phyloP scores from a whole-genome alignment of 352 stramenopile species.

The Pythium phragmiticola region DNA sequence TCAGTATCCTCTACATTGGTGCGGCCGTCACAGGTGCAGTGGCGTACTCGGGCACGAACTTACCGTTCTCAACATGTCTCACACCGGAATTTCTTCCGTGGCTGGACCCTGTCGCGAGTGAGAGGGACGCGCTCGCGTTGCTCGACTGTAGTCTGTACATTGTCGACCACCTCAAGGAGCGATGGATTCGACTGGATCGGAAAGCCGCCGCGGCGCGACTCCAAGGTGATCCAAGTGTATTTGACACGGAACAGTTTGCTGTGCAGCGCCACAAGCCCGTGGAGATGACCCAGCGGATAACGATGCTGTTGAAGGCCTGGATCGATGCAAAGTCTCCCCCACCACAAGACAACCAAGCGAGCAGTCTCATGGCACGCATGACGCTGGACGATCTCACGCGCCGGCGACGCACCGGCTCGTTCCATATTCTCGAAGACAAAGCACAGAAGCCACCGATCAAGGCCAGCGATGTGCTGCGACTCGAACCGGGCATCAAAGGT shows the following conservation, averaged over 20 bases:
- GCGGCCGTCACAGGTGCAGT: constrained; percentile 47
- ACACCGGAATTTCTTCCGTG: constrained; percentile 50
- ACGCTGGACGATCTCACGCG: constrained; percentile 10
- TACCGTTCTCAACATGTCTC: neutral
- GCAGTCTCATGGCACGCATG: constrained; percentile 1
- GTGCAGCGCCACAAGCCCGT: constrained; percentile 49
- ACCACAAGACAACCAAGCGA: neutral
- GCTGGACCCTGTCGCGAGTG: constrained; percentile 41
- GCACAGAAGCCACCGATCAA: constrained; percentile 4
- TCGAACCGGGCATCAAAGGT: neutral
- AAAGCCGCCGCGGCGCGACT: constrained; percentile 29
- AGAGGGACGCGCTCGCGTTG: constrained; percentile 44
- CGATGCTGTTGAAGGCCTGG: constrained; percentile 54
- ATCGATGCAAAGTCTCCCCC: constrained; percentile 24
- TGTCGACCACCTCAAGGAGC: constrained; percentile 53
- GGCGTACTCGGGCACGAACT: constrained; percentile 9
- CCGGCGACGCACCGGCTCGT: constrained; percentile 2
- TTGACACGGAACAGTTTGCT: constrained; percentile 61
- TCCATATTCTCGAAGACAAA: neutral
- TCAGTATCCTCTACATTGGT: constrained; percentile 71
- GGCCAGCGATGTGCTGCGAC: constrained; percentile 17
- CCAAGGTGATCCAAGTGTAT: constrained; percentile 28
- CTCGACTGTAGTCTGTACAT: constrained; percentile 60
- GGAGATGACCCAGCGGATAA: constrained; percentile 59
- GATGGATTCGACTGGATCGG: constrained; percentile 64